Percentiles rank a stretch among this genome's conserved stretches.
Evolutionary conservation across 2,329 filamentous ascomycete species (phyloP).

Genomic region (Colletotrichum sp.): DNA sequence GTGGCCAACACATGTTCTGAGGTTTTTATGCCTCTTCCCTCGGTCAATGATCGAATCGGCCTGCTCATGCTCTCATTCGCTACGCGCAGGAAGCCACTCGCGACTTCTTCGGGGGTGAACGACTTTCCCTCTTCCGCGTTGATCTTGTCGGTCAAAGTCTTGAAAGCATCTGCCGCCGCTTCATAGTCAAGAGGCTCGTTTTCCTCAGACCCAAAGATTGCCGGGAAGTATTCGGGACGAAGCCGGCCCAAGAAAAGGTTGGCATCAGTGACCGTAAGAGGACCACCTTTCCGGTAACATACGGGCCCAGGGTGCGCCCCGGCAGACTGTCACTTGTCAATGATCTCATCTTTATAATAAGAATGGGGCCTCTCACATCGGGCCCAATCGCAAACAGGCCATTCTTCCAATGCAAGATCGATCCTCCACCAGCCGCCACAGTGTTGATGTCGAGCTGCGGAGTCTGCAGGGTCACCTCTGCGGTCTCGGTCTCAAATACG

Average conservation of each 20-base stretch:
- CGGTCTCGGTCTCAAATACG: conserved; percentile 74
- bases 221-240: conserved; percentile 68
- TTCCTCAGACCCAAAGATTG: conserved; percentile 74
- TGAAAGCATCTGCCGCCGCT: conserved; percentile 43
- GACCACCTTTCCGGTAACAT: conserved; percentile 73
- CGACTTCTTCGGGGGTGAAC: conserved; percentile 43
- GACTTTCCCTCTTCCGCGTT: conserved; percentile 39
- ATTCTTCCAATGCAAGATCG: conserved; percentile 68
- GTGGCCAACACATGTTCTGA: conserved; percentile 35
- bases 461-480: conserved; percentile 73
- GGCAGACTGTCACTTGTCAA: conserved; percentile 53
- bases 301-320: conserved; percentile 75
- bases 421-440: conserved; percentile 59
- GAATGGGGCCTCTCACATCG: conserved; percentile 36
- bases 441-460: conserved; percentile 79
- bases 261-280: conserved; percentile 75
- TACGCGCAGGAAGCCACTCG: conserved; percentile 76
- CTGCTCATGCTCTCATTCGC: conserved; percentile 80
- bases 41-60: conserved; percentile 76
- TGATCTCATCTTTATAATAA: neutral
- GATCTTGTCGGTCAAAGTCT: conserved; percentile 42
- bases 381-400: conserved; percentile 76
- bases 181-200: conserved; percentile 55
- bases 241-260: conserved; percentile 70
- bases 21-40: conserved; percentile 52